These are phyloP conservation scores for Xerocomellus chrysenteron DNA, from an alignment of 768 basidiomycete species.

Conservation along the genomic window DNA sequence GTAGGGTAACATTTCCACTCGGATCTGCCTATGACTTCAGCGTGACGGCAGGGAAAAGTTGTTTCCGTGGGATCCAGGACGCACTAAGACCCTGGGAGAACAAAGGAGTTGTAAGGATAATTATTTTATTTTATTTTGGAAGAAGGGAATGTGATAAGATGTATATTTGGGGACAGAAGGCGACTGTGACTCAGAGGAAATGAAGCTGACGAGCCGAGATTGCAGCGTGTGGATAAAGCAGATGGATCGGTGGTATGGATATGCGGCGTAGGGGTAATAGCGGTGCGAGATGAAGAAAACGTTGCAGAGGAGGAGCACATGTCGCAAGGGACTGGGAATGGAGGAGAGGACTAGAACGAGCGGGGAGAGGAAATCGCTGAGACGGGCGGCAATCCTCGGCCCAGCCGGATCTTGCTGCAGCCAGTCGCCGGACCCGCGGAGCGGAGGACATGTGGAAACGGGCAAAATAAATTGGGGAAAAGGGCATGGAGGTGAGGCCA, in stretches of 20 bases:
- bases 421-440: slow-evolving; percentile 29
- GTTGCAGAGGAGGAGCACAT: slow-evolving; percentile 27
- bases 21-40: slow-evolving; percentile 34
- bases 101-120: slow-evolving; percentile 1
- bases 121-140: slow-evolving; percentile 8
- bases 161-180: slow-evolving; percentile 17
- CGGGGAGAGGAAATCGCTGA: neutral
- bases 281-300: slow-evolving; percentile 35
- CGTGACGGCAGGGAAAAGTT: slow-evolving; percentile 22
- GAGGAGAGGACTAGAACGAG: slow-evolving; percentile 3
- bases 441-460: slow-evolving; percentile 3
- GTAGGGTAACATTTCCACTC: slow-evolving; percentile 16
- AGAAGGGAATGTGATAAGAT: slow-evolving; percentile 26
- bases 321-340: slow-evolving; percentile 16
- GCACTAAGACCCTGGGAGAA: slow-evolving; percentile 28
- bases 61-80: slow-evolving; percentile 17
- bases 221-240: slow-evolving; percentile 20
- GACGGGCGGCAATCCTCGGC: slow-evolving; percentile 25
- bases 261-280: slow-evolving; percentile 25
- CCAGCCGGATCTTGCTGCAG: slow-evolving; percentile 27
- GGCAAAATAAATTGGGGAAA: slow-evolving; percentile 20
- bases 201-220: slow-evolving; percentile 28
- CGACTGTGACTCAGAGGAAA: slow-evolving; percentile 16
- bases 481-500: slow-evolving; percentile 1
- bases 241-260: slow-evolving; percentile 21